A percentile compares a stretch with the other conserved stretches of the same genome.
Evolutionary conservation across 441 rosid genomes (phyloP).

Genomic region (Capsella rubella): DNA sequence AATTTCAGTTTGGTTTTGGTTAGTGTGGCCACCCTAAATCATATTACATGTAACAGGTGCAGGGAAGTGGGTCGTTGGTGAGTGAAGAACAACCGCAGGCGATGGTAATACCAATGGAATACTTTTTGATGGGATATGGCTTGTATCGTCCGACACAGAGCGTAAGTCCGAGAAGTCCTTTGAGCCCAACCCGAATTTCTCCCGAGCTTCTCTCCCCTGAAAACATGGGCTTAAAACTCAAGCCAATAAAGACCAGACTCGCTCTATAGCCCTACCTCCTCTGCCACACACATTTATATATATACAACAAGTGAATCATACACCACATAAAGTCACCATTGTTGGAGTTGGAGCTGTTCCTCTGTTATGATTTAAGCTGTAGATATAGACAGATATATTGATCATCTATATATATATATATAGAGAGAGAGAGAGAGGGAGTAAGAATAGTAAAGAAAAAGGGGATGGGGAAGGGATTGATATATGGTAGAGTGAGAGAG

Average conservation of each 20-base stretch:
- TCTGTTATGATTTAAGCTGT: conserved; percentile 39
- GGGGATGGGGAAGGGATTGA: conserved; percentile 22
- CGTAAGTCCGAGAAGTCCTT: conserved; percentile 89
- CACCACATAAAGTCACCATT: conserved; percentile 22
- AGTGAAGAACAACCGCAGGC: conserved; percentile 99
- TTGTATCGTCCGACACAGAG: conserved; percentile 71
- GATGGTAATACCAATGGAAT: conserved; percentile 93
- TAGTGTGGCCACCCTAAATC: neutral
- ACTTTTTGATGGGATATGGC: conserved; percentile 84
- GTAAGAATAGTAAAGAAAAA: neutral
- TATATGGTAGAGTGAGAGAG: conserved; percentile 29
- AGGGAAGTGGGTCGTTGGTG: conserved; percentile 95
- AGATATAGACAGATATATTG: conserved; percentile 40
- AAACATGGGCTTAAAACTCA: conserved; percentile 96
- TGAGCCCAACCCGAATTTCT: conserved; percentile 83
- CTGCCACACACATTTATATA: conserved; percentile 12
- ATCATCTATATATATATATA: conserved; percentile 41
- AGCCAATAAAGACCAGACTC: conserved; percentile 89
- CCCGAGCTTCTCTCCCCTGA: conserved; percentile 97
- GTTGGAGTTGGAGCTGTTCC: conserved; percentile 32
- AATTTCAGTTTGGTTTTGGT: neutral
- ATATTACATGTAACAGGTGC: conserved; percentile 60
- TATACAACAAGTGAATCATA: conserved; percentile 18
- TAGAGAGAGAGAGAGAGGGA: conserved; percentile 13
- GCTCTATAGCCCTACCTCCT: conserved; percentile 27